Evolutionary conservation across 352 stramenopile genomes (phyloP).

Genomic region (Globisporangium megalacanthum): DNA sequence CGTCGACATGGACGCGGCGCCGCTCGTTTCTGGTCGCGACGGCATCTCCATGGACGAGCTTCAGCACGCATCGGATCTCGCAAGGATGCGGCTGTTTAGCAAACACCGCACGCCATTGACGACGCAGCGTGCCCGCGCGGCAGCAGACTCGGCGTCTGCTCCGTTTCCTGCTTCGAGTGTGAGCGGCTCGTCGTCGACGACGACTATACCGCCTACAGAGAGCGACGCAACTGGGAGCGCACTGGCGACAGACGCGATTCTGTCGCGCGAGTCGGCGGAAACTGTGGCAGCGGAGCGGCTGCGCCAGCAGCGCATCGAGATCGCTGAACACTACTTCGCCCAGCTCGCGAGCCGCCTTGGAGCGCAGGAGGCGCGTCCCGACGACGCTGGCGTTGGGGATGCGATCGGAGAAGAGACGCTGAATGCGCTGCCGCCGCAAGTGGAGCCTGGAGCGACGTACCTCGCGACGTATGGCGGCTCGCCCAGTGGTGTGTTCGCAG

Average conservation of each 20-base stretch:
- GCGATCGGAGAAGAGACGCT: not conserved
- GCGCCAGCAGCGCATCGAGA: conserved; percentile 26
- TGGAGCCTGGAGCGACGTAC: not conserved
- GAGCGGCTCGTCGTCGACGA: not conserved
- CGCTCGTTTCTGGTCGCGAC: conserved; percentile 33
- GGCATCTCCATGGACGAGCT: conserved; percentile 55
- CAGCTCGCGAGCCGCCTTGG: conserved; percentile 15
- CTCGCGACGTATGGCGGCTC: conserved; percentile 19
- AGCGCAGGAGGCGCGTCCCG: not conserved
- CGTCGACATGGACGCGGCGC: not conserved
- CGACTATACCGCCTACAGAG: not conserved
- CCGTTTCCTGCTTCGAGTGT: not conserved
- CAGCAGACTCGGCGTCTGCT: not conserved
- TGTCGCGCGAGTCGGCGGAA: conserved; percentile 34
- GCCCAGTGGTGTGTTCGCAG: conserved; percentile 33
- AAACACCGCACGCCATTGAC: conserved; percentile 10
- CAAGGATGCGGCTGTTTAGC: conserved; percentile 51
- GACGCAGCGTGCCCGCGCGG: not conserved
- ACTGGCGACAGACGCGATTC: conserved; percentile 26
- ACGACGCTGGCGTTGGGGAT: not conserved
- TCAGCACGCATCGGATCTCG: conserved; percentile 46
- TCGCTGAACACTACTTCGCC: conserved; percentile 36
- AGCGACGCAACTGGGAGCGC: conserved; percentile 25
- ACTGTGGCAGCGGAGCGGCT: conserved; percentile 29
- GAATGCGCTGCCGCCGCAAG: not conserved